Base-by-base conservation (phyloP, 345 rosid species). In the Aurinia saxatilis region DNA sequence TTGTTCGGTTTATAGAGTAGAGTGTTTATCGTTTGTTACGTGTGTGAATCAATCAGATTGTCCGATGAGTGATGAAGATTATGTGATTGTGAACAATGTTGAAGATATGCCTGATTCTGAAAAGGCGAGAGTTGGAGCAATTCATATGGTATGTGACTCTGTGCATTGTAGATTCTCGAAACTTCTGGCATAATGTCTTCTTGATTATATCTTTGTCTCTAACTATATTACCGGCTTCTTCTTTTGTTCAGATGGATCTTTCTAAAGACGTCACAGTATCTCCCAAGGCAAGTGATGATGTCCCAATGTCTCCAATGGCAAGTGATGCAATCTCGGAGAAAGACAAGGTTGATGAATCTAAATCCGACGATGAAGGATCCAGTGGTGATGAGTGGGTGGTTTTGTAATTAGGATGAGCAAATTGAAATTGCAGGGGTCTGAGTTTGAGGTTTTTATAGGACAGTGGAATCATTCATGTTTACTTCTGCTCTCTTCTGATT, bases 131-230 rank as follows among this genome's bases (percentile, higher is more conserved):
- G 11, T 5, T 6, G 63, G 38, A 62, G 52, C 63, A 10, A 55
- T 70, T 47, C 74, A 70, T 23, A 56, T 70, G 69, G 74, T 70
- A 10, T 10, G 39, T n/a, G n/a, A n/a, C n/a, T n/a, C n/a, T n/a
- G n/a, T 31, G 50, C 4, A 30, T 36, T 53, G 31, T 63, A 15
- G 25, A 42, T 51, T 25, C 55, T 40, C 23, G 10, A 31, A 58
- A 52, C n/a, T 3, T 16, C 46, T 54, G 25, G 4, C 49, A 23
- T n/a, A n/a, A n/a, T 60, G 48, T 7, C 39, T 44, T 25, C 12
- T 39, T 17, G 4, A 8, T 31, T 30, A 10, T 29, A 9, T 6
- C 3, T 21, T 40, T 51, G n/a, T 10, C 10, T 1, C 47, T 46
- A 42, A 52, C 49, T 4, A 27, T 4, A 27, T 0, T 35, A 2